Evolutionary conservation across 495 filamentous ascomycete genomes (phyloP).

Genomic region (Hyaloscypha hepaticicola): DNA sequence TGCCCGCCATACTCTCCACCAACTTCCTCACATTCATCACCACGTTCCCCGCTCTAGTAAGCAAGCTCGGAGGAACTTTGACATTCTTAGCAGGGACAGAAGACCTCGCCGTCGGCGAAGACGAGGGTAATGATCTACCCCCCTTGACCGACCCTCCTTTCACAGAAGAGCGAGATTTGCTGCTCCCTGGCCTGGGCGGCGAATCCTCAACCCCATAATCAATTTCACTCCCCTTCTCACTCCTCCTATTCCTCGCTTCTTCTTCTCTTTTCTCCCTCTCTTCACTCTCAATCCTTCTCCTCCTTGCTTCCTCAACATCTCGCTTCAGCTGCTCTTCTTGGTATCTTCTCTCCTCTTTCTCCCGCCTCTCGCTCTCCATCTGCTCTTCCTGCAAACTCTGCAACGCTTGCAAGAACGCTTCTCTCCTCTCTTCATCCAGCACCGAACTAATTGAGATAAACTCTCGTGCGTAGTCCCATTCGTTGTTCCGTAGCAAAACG

Average conservation of each 20-base stretch:
- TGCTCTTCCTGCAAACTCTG: constrained; percentile 75
- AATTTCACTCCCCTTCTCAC: constrained; percentile 49
- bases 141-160: constrained; percentile 41
- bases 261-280: constrained; percentile 47
- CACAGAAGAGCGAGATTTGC: constrained; percentile 13
- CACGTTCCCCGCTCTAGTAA: constrained; percentile 48
- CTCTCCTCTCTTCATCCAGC: constrained; percentile 88
- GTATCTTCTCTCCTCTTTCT: constrained; percentile 62
- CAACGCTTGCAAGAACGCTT: constrained; percentile 73
- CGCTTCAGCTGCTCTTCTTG: constrained; percentile 57
- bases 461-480: constrained; percentile 92
- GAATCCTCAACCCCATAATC: constrained; percentile 56
- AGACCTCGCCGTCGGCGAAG: constrained; percentile 26
- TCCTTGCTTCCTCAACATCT: constrained; percentile 59
- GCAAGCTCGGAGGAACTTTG: constrained; percentile 43
- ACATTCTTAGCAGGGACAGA: constrained; percentile 36
- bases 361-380: constrained; percentile 58
- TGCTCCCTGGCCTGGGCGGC: constrained; percentile 10
- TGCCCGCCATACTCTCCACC: constrained; percentile 58
- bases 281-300: constrained; percentile 51
- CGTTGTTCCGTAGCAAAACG: constrained; percentile 82
- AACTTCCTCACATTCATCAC: constrained; percentile 58
- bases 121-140: constrained; percentile 22
- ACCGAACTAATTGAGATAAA: constrained; percentile 83
- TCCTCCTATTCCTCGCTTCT: constrained; percentile 25